Conservation (phyloP, 805 yeast species). For the Pichia nanzhaoensis region DNA sequence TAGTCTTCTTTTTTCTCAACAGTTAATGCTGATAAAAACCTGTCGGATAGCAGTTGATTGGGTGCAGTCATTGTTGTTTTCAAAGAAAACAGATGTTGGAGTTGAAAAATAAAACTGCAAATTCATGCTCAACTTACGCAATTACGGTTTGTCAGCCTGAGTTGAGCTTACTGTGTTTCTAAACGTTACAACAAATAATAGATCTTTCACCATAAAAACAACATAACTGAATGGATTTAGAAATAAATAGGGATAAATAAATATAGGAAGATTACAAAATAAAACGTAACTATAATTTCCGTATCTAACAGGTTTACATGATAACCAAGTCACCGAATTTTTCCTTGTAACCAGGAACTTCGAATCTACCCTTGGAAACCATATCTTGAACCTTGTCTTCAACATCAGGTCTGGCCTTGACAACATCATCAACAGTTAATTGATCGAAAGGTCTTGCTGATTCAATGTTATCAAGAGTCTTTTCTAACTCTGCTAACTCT, state of each 20-base stretch:
- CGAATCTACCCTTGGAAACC: constrained; percentile 96
- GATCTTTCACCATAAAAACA: constrained; percentile 4
- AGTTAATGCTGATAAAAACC: constrained; percentile 34
- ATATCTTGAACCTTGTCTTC: constrained; percentile 91
- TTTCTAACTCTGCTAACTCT: constrained; percentile 79
- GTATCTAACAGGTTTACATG: constrained; percentile 44
- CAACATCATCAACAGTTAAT: constrained; percentile 91
- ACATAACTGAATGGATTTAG: constrained; percentile 7
- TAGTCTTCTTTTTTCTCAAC: constrained; percentile 50
- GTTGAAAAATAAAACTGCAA: no score
- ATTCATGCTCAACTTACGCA: no score
- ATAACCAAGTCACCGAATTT: constrained; percentile 96
- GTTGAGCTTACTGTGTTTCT: no score
- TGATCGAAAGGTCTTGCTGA: constrained; percentile 96
- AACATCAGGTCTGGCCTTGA: constrained; percentile 94
- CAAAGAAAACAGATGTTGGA: not conserved
- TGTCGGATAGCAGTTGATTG: constrained; percentile 25
- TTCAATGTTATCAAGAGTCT: constrained; percentile 89
- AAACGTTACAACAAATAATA: not conserved
- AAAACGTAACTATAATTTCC: constrained; percentile 6
- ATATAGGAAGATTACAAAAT: constrained; percentile 10
- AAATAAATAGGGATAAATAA: constrained; percentile 12
- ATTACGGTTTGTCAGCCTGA: no score
- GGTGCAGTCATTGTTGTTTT: constrained; percentile 3
- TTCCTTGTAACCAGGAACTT: constrained; percentile 96